Conservation (phyloP, 306 rosid species). For the Mucuna pruriens region DNA sequence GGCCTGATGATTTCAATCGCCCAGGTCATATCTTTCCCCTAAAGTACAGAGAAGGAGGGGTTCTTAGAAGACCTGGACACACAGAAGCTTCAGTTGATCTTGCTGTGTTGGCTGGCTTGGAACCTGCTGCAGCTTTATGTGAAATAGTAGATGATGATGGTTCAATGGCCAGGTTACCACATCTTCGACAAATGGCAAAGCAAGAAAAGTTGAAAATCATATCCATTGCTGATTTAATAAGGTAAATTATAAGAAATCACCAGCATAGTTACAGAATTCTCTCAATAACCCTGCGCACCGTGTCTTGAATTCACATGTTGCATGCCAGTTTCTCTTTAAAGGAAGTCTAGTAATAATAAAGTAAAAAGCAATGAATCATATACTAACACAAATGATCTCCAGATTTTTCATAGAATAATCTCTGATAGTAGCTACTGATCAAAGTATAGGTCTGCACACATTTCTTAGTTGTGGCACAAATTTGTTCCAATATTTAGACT, state of each 20-base stretch:
- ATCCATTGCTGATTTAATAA: slow-evolving; percentile 75
- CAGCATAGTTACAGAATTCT: not conserved
- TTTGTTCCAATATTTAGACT: not conserved
- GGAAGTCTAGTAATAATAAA: not conserved
- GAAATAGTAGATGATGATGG: slow-evolving; percentile 86
- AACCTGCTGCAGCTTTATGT: slow-evolving; percentile 68
- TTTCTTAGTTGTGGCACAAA: not conserved
- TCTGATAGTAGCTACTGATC: not conserved
- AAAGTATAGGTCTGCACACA: not conserved
- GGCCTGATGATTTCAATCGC: slow-evolving; percentile 67
- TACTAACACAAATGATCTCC: not conserved
- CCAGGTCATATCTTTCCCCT: slow-evolving; percentile 68
- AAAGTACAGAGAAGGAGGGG: slow-evolving; percentile 50
- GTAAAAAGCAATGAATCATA: not conserved
- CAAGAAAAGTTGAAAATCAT: slow-evolving; percentile 65
- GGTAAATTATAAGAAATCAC: slow-evolving; percentile 41
- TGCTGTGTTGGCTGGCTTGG: slow-evolving; percentile 68
- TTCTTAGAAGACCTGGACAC: slow-evolving; percentile 80
- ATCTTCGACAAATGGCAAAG: slow-evolving; percentile 59
- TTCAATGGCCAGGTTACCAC: slow-evolving; percentile 82
- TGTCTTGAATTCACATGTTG: not conserved
- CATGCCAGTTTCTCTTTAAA: not conserved
- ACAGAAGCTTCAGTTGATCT: slow-evolving; percentile 83
- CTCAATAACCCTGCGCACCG: not conserved
- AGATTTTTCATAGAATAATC: not conserved